A percentile compares a stretch with the other conserved stretches of the same genome.
phyloP scores from a whole-genome alignment of 2,329 filamentous ascomycete species.

The Colletotrichum paranaense region DNA sequence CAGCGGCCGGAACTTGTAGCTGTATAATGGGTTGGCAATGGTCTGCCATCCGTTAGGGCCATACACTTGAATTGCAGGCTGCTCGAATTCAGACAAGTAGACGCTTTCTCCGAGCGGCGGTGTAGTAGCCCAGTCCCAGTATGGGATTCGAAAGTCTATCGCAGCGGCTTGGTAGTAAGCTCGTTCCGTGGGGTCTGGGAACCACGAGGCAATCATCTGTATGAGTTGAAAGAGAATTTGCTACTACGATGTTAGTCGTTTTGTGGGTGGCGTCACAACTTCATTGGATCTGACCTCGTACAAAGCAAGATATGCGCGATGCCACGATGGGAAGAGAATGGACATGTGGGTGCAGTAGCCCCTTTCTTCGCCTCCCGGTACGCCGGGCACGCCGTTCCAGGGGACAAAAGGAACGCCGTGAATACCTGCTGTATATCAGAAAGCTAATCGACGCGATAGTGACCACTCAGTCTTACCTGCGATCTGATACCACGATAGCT shows the following conservation, averaged over 20 bases:
- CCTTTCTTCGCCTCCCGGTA: conserved; percentile 61
- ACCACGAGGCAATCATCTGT: conserved; percentile 58
- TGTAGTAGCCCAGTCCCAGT: conserved; percentile 68
- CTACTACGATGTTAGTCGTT: conserved; percentile 38
- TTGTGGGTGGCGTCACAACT: background rate
- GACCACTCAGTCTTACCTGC: conserved; percentile 65
- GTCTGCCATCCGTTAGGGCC: conserved; percentile 66
- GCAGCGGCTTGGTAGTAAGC: conserved; percentile 63
- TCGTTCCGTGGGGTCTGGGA: conserved; percentile 56
- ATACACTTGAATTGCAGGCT: conserved; percentile 61
- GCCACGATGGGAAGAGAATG: conserved; percentile 83
- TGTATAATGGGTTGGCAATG: conserved; percentile 72
- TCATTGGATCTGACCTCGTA: conserved; percentile 58
- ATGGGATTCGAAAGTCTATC: conserved; percentile 64
- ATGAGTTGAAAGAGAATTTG: conserved; percentile 51
- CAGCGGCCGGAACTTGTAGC: conserved; percentile 70
- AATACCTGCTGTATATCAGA: conserved; percentile 66
- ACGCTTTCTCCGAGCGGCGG: conserved; percentile 61
- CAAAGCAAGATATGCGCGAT: conserved; percentile 79
- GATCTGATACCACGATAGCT: conserved; percentile 82
- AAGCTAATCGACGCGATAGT: background rate
- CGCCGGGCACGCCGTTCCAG: conserved; percentile 64
- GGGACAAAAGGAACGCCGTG: conserved; percentile 78
- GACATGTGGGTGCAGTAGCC: conserved; percentile 85
- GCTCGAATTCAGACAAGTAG: conserved; percentile 57